Conservation (phyloP, 1,284 basidiomycete species). For the Cutaneotrichosporon sp. region DNA sequence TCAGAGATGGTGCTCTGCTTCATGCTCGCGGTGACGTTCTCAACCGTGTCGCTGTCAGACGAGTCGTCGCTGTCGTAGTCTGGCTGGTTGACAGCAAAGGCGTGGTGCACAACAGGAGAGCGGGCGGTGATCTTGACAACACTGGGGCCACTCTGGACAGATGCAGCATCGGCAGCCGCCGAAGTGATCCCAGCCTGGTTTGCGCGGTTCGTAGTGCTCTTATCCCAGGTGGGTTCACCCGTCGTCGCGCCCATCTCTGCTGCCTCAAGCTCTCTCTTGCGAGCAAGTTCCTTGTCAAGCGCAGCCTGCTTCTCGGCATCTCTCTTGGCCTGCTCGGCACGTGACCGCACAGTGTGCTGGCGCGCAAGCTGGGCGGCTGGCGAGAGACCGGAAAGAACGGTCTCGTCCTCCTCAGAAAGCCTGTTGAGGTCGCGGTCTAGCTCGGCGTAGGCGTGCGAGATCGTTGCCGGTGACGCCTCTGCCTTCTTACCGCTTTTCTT, state of each 20-base stretch:
- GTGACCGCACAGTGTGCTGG: conserved; percentile 67
- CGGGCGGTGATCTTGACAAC: conserved; percentile 11
- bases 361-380: conserved; percentile 87
- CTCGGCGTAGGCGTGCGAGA: conserved; percentile 82
- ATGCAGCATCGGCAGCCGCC: neutral
- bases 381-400: conserved; percentile 69
- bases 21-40: conserved; percentile 54
- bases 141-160: neutral
- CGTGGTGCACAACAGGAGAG: conserved; percentile 33
- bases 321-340: conserved; percentile 60
- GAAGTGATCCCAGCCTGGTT: neutral
- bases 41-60: conserved; percentile 47
- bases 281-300: conserved; percentile 3
- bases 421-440: conserved; percentile 77
- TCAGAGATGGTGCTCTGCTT: conserved; percentile 3
- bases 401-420: conserved; percentile 50
- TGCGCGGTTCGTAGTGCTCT: conserved; percentile 63
- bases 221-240: conserved; percentile 62
- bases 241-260: neutral
- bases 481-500: conserved; percentile 47
- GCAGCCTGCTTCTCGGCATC: conserved; percentile 19
- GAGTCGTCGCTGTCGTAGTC: conserved; percentile 60
- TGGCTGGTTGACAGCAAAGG: conserved; percentile 53
- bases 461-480: conserved; percentile 63
- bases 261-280: neutral